Evolutionary conservation across 2,329 filamentous ascomycete species (phyloP).

Genomic region (Emericellopsis cladophorae): DNA sequence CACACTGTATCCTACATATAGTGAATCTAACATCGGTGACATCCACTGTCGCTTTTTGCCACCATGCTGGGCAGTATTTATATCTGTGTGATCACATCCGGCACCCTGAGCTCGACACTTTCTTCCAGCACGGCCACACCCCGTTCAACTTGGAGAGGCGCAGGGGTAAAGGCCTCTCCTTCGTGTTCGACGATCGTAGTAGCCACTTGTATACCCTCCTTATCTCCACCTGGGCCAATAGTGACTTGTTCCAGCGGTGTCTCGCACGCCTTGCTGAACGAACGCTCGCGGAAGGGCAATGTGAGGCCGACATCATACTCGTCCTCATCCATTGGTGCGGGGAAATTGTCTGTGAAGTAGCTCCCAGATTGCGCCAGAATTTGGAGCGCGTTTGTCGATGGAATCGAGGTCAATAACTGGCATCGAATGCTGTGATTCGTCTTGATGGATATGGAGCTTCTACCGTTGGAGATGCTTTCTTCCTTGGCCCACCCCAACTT

Average conservation of each 20-base stretch:
- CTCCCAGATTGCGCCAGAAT: slow-evolving; percentile 1
- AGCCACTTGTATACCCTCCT: not conserved
- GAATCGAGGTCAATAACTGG: slow-evolving; percentile 1
- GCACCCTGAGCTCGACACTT: slow-evolving; percentile 31
- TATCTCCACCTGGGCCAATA: not conserved
- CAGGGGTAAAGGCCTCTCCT: slow-evolving; percentile 3
- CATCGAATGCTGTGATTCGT: not conserved
- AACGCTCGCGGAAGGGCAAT: not conserved
- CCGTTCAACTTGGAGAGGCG: slow-evolving; percentile 30
- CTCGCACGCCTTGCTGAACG: not conserved
- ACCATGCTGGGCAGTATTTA: slow-evolving; percentile 1
- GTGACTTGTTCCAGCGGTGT: not conserved
- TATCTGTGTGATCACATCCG: slow-evolving; percentile 26
- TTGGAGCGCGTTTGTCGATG: not conserved
- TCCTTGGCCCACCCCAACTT: slow-evolving; percentile 2
- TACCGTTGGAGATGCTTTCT: slow-evolving; percentile 3
- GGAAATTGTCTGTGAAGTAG: not conserved
- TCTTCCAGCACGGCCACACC: slow-evolving; percentile 46
- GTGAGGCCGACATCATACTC: slow-evolving; percentile 2
- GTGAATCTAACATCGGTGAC: too few species aligned
- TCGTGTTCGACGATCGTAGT: not conserved
- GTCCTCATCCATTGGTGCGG: slow-evolving; percentile 1
- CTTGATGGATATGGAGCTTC: slow-evolving; percentile 4
- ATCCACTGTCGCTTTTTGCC: too few species aligned
- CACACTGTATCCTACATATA: too few species aligned